phyloP scores from a whole-genome alignment of 208 protist genomes.

The Endotrypanum monterogeii region DNA sequence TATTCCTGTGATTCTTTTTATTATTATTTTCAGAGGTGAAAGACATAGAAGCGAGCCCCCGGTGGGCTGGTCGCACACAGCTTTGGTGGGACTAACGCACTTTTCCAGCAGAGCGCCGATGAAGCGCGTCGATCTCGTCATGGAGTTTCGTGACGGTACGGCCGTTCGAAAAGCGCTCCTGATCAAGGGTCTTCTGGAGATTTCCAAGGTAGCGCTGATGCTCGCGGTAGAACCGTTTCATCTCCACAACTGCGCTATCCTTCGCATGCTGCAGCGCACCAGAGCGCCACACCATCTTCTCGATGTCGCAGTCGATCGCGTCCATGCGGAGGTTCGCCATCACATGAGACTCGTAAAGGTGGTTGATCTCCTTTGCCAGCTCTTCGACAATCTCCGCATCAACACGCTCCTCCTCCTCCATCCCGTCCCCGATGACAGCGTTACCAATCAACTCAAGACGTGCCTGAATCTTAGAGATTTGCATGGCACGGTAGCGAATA shows the following conservation, averaged over 20 bases:
- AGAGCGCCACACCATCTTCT: conserved; percentile 57
- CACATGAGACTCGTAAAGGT: conserved; percentile 47
- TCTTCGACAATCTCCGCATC: conserved; percentile 67
- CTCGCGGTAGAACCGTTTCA: conserved; percentile 54
- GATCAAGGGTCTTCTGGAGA: conserved; percentile 49
- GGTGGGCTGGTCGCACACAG: too few relatives aligned
- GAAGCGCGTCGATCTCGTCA: conserved; percentile 44
- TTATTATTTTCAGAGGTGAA: too few relatives aligned
- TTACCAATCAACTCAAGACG: conserved; percentile 79
- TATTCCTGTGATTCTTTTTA: too few relatives aligned
- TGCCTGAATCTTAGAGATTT: conserved; percentile 73
- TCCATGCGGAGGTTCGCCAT: conserved; percentile 53
- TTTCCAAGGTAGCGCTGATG: conserved; percentile 51
- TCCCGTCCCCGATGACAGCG: conserved; percentile 56
- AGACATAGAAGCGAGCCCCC: too few relatives aligned
- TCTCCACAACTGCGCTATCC: conserved; percentile 50
- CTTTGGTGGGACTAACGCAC: not conserved
- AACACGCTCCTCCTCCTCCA: conserved; percentile 51
- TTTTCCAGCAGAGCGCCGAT: conserved; percentile 16
- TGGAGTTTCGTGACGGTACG: conserved; percentile 47
- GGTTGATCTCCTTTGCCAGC: conserved; percentile 61
- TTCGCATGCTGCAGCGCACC: conserved; percentile 56
- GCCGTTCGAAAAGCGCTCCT: conserved; percentile 54
- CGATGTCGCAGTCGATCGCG: conserved; percentile 61
- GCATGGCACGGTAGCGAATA: conserved; percentile 67